Base-by-base conservation (phyloP, 2,329 filamentous ascomycete species). In the Nothomitra cinnamomea region DNA sequence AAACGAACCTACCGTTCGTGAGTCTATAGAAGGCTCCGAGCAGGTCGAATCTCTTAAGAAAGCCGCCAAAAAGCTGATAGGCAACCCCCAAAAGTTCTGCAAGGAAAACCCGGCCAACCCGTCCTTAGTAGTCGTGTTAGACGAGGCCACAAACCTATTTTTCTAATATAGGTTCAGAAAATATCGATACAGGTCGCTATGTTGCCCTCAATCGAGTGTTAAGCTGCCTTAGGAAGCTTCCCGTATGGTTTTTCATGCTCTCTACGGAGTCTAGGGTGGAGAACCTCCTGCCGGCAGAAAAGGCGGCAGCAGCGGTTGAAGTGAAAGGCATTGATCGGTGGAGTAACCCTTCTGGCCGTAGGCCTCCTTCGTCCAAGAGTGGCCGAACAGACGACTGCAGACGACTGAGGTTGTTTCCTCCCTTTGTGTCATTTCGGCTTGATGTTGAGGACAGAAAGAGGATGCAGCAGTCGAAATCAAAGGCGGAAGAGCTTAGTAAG, bases 301-400 rank as follows among this genome's bases (percentile, higher is more conserved):
- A 48, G 28, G 43, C n/a, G 22, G 43, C 43, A 48, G 43, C 43
- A 48, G 43, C 22, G 43, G 43, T 28, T 28, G 22, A 48, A 48
- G 43, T 28, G 22, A 48, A 28, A 48, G 43, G 43, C 43, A 17
- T 48, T 25, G 43, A 48, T 48, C 43, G 22, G 43, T 48, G 43
- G 43, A 48, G 43, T 48, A 48, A 48, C 43, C 43, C 43, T 48
- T 48, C 43, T 28, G 43, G 43, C n/a, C 43, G 43, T 48, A 48
- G 19, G 19, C 43, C 43, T 48, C 43, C 43, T 28, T 25, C 22
- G 22, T 28, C 19, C 43, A 48, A 25, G 15, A 48, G 21, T 48
- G 22, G 43, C 22, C 43, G n/a, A 48, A 48, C 22, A 25, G 43
- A 48, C 41, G 41, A 45, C 22, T 15, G 8, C 8, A 48, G n/a